Evolutionary conservation across 768 basidiomycete species (phyloP).

Genomic region (Tulasnella sp.): DNA sequence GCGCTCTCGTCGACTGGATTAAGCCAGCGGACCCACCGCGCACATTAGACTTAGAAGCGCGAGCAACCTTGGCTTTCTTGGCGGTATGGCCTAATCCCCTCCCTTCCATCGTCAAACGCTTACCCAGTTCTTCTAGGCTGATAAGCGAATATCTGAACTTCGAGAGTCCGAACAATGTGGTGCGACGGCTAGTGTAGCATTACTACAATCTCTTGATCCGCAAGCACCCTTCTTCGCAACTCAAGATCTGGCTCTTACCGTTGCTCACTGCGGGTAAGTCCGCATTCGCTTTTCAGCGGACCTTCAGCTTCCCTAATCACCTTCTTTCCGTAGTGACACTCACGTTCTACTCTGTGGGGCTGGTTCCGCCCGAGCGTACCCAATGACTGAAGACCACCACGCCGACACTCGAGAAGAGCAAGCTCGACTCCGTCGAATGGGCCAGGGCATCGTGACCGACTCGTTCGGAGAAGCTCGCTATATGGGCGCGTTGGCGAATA

Average conservation of each 20-base stretch:
- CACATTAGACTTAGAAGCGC: conserved; percentile 75
- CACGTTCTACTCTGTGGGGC: conserved; percentile 78
- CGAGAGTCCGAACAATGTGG: conserved; percentile 72
- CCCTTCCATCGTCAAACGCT: too few relatives aligned
- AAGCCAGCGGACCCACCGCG: conserved; percentile 36
- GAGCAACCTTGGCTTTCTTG: conserved; percentile 82
- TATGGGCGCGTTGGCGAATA: conserved; percentile 96
- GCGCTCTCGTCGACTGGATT: conserved; percentile 63
- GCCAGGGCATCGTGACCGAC: conserved; percentile 83
- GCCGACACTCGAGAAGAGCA: conserved; percentile 88
- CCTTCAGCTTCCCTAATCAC: not conserved
- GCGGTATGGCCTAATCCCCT: conserved; percentile 50
- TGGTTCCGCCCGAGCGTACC: conserved; percentile 63
- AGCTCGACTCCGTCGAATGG: conserved; percentile 79
- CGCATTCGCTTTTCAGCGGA: not conserved
- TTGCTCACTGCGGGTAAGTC: conserved; percentile 86
- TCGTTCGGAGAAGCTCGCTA: conserved; percentile 90
- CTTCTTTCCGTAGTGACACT: conserved; percentile 61
- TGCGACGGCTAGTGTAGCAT: conserved; percentile 84
- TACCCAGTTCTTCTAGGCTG: conserved; percentile 51
- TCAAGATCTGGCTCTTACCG: conserved; percentile 67
- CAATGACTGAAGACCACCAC: conserved; percentile 94
- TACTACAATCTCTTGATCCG: conserved; percentile 91
- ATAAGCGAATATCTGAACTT: conserved; percentile 66
- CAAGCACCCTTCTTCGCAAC: conserved; percentile 80